Evolutionary conservation across 805 yeast genomes (phyloP).

Genomic region (Starmera dryadoides): DNA sequence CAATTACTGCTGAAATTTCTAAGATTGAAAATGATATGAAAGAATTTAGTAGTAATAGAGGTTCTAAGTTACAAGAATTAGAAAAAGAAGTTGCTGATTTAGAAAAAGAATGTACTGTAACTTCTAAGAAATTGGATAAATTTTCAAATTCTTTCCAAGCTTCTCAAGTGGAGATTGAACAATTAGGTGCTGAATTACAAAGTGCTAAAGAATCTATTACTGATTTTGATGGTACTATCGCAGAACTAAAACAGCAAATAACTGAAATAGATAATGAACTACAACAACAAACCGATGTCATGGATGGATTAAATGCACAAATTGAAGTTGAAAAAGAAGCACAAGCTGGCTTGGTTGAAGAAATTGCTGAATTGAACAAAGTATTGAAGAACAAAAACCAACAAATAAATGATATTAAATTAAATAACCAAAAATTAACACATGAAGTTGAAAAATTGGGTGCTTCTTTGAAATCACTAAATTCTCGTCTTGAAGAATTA

Average conservation of each 20-base stretch:
- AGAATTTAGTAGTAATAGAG: slow-evolving; percentile 76
- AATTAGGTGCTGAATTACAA: slow-evolving; percentile 48
- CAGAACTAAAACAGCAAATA: slow-evolving; percentile 26
- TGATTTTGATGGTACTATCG: slow-evolving; percentile 26
- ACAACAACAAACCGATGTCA: slow-evolving; percentile 17
- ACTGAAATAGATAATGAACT: slow-evolving; percentile 20
- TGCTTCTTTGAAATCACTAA: slow-evolving; percentile 28
- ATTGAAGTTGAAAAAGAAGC: slow-evolving; percentile 37
- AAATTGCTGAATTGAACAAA: slow-evolving; percentile 51
- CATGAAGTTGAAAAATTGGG: slow-evolving; percentile 49
- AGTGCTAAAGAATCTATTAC: slow-evolving; percentile 34
- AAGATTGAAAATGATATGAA: slow-evolving; percentile 66
- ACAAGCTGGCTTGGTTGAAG: slow-evolving; percentile 67
- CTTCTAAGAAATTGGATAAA: slow-evolving; percentile 34
- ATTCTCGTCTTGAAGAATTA: slow-evolving; percentile 35
- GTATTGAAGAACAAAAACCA: slow-evolving; percentile 36
- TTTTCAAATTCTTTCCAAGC: slow-evolving; percentile 52
- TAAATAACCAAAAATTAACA: slow-evolving; percentile 44
- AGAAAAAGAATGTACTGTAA: slow-evolving; percentile 23
- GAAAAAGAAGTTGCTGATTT: slow-evolving; percentile 42
- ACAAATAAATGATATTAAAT: slow-evolving; percentile 35
- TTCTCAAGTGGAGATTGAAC: slow-evolving; percentile 66
- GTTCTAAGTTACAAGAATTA: slow-evolving; percentile 66
- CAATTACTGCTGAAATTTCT: slow-evolving; percentile 36
- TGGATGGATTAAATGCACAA: slow-evolving; percentile 18